These are phyloP conservation scores for Lipomyces mesembrius DNA, from an alignment of 805 yeast genomes.

Conservation along the genomic window DNA sequence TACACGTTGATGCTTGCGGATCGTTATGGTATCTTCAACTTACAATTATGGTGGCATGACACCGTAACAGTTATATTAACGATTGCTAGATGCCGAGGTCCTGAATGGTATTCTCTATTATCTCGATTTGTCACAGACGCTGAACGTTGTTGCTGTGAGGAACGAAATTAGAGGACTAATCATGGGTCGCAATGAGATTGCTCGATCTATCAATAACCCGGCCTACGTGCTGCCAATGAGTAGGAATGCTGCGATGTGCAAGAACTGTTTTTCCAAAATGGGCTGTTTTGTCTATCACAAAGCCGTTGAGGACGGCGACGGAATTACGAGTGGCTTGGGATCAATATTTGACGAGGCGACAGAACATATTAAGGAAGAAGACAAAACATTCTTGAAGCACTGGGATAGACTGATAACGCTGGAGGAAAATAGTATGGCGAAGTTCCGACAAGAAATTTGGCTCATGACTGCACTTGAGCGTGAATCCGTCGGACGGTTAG, in stretches of 20 bases:
- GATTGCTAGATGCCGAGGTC: constrained; percentile 57
- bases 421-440: constrained; percentile 66
- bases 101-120: constrained; percentile 72
- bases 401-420: constrained; percentile 77
- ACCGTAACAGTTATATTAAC: background rate
- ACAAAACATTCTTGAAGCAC: constrained; percentile 62
- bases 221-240: constrained; percentile 19
- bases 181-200: constrained; percentile 71
- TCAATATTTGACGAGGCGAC: constrained; percentile 58
- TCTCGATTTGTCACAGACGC: constrained; percentile 62
- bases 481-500: constrained; percentile 61
- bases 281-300: constrained; percentile 50
- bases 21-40: constrained; percentile 54
- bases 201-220: constrained; percentile 57
- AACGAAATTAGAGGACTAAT: constrained; percentile 70
- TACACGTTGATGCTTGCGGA: constrained; percentile 81
- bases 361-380: constrained; percentile 53
- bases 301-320: constrained; percentile 62
- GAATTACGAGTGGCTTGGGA: constrained; percentile 59
- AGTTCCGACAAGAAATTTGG: constrained; percentile 70
- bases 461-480: constrained; percentile 60
- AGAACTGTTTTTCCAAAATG: constrained; percentile 39
- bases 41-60: background rate
- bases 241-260: constrained; percentile 31
- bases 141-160: constrained; percentile 57